Evolutionary conservation across 192 early-diverging fungal genomes (phyloP), one percentile per base, ranked within the genome.

Genomic region (Dimargaris cristalligena): DNA sequence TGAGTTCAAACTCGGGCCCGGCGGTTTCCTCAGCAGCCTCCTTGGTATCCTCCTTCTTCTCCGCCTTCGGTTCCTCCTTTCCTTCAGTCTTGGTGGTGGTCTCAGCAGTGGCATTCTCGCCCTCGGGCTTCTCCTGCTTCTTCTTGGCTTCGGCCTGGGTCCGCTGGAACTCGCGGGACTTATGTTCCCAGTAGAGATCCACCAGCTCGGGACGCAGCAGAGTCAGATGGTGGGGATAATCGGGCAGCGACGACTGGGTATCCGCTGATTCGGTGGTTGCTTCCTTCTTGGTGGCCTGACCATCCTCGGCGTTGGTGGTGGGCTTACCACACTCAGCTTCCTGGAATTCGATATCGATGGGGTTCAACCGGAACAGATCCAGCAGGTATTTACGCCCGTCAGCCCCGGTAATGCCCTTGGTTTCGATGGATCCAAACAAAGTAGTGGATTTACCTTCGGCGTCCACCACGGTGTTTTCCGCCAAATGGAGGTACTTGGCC

Each of bases 321-420:
- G n/a, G n/a, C n/a, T n/a, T n/a, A n/a, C n/a, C n/a, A 48, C 79
- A 76, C 61, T 81, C 83, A 33, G 68, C 67, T 54, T 94, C 90
- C 56, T 84, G 71, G 67, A 99, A 99, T 60, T 81, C 81, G 52
- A 90, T 76, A 70, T 98, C 95, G 45, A 90, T 80, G 23, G 95
- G 93, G 18, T 85, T 86, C 47, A 94, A 67, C 38, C 95, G 84
- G 74, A 87, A 92, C 52, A 97, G 74, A 71, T 98, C 95, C 64
- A 98, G 67, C 30, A 98, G 62, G 68, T 98, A 98, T 34, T 84
- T 77, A 71, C 92, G 84, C 11, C 85, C 84, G 65, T 98, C 95
- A n/a, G 80, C 81, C 44, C 93, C 91, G 23, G 86, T 64, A 47
- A 98, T 78, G 14, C 93, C 92, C 75, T 97, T 98, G 52, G 85